Conservation (phyloP, 768 basidiomycete genomes). For the Trametes maxima region DNA sequence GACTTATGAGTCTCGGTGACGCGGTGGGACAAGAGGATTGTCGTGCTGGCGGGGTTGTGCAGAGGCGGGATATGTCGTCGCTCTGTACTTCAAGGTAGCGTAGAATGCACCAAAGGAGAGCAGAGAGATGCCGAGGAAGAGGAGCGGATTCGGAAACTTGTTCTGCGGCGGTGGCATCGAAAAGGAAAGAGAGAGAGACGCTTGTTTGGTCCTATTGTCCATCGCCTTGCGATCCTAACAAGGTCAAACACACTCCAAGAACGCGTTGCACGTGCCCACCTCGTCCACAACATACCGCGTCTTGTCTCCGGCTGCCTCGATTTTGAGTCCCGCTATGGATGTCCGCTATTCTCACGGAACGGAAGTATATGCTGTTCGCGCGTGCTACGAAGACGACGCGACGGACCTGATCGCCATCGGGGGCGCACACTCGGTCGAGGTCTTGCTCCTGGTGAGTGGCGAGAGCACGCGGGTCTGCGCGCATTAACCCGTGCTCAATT, state of each 20-base stretch:
- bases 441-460: constrained; percentile 61
- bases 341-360: constrained; percentile 61
- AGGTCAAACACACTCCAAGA: constrained; percentile 27
- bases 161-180: constrained; percentile 16
- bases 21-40: constrained; percentile 66
- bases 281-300: neutral
- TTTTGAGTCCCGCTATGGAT: constrained; percentile 47
- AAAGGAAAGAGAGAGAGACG: constrained; percentile 8
- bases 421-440: constrained; percentile 70
- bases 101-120: constrained; percentile 62
- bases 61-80: constrained; percentile 61
- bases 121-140: constrained; percentile 57
- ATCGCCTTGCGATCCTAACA: constrained; percentile 28
- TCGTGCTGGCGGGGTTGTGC: constrained; percentile 60
- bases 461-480: constrained; percentile 7
- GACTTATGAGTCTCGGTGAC: constrained; percentile 39
- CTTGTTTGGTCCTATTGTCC: constrained; percentile 24
- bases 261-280: constrained; percentile 14
- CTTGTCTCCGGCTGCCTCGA: neutral
- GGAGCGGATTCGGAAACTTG: constrained; percentile 61
- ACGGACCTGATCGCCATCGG: constrained; percentile 72
- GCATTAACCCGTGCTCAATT: constrained; percentile 2
- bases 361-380: constrained; percentile 60
- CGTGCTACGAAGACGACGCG: constrained; percentile 66
- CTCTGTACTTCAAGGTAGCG: constrained; percentile 55